A percentile compares a stretch with the other conserved stretches of the same genome.
Conservation (phyloP, 2,329 filamentous ascomycete genomes). For the Fusarium verticillioides region DNA sequence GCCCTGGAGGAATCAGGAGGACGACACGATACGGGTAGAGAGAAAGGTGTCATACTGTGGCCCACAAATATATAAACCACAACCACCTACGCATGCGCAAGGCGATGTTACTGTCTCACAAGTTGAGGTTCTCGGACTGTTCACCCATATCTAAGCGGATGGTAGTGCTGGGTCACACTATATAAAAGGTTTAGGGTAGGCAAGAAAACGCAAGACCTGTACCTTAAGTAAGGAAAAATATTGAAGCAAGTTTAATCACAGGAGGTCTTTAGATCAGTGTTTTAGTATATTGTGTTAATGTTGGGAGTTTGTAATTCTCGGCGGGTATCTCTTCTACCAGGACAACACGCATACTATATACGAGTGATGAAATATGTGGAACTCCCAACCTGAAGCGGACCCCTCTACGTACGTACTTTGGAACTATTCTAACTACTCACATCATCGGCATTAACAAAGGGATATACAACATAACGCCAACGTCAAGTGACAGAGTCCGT, state of each 20-base stretch:
- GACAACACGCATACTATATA: background rate
- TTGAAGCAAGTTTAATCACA: background rate
- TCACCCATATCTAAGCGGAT: background rate
- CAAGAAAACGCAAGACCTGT: background rate
- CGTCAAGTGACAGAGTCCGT: background rate
- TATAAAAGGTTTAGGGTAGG: background rate
- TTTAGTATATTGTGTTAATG: background rate
- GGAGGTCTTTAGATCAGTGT: background rate
- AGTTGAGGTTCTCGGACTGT: background rate
- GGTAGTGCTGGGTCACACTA: background rate
- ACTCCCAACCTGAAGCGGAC: slow-evolving; percentile 3
- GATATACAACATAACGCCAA: background rate
- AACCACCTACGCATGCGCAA: background rate
- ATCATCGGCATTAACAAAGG: background rate
- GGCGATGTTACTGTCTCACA: background rate
- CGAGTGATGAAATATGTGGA: slow-evolving; percentile 30
- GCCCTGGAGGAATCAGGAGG: too few relatives aligned
- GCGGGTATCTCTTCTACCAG: background rate
- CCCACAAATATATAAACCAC: too few relatives aligned
- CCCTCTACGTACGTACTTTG: background rate
- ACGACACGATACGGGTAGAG: too few relatives aligned
- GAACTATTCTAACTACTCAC: background rate
- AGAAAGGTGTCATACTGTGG: too few relatives aligned
- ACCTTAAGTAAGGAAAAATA: background rate
- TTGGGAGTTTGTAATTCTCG: background rate